phyloP scores from a whole-genome alignment of 768 basidiomycete genomes.

The Clavulina sp. region DNA sequence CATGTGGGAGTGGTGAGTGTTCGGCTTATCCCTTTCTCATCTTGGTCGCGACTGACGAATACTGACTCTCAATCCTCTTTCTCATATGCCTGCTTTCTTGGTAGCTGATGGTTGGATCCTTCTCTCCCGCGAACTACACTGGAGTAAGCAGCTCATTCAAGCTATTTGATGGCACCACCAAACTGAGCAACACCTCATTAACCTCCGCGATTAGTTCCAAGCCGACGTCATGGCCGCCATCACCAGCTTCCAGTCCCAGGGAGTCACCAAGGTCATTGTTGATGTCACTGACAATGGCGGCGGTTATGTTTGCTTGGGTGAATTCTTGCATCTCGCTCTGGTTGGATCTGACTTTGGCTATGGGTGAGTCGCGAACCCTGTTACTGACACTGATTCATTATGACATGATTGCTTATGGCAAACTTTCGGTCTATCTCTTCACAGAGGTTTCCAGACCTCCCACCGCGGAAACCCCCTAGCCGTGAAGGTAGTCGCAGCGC shows the following conservation, averaged over 20 bases:
- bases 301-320: slow-evolving; percentile 45
- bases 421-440: too few species aligned
- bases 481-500: not conserved
- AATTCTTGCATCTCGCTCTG: slow-evolving; percentile 41
- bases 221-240: slow-evolving; percentile 30
- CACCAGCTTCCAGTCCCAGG: slow-evolving; percentile 27
- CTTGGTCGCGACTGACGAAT: too few species aligned
- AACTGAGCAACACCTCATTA: slow-evolving; percentile 8
- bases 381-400: not conserved
- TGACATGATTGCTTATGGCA: too few species aligned
- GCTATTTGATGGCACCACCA: slow-evolving; percentile 13
- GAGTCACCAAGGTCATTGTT: slow-evolving; percentile 34
- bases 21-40: too few species aligned
- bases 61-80: too few species aligned
- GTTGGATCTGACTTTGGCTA: slow-evolving; percentile 30
- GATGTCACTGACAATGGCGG: slow-evolving; percentile 49
- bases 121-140: not conserved
- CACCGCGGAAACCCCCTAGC: not conserved
- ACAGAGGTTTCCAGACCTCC: not conserved
- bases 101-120: not conserved
- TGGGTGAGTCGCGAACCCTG: slow-evolving; percentile 24
- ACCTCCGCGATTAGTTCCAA: slow-evolving; percentile 27
- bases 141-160: slow-evolving; percentile 24
- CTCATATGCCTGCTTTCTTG: too few species aligned
- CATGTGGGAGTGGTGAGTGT: too few species aligned